Percentiles rank a stretch among this genome's conserved stretches.
phyloP scores from a whole-genome alignment of 2,329 filamentous ascomycete genomes.

The Paecilomyces dactylethromorphus region DNA sequence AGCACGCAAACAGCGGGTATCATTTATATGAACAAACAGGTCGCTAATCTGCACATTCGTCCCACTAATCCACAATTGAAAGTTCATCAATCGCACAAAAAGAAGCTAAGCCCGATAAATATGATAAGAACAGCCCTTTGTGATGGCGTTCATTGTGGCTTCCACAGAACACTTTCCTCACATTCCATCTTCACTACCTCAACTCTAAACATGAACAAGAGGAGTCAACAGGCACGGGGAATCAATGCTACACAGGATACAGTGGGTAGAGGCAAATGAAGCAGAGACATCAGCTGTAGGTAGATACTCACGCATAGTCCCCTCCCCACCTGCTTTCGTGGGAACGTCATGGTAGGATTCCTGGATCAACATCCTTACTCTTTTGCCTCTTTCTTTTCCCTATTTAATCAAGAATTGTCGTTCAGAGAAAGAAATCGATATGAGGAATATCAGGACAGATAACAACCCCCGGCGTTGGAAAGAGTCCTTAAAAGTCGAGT shows the following conservation, averaged over 20 bases:
- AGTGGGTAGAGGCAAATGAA: no score
- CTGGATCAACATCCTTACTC: conserved; percentile 49
- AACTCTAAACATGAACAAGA: background rate
- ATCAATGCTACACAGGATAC: conserved; percentile 1
- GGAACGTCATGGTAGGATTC: conserved; percentile 55
- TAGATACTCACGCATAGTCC: conserved; percentile 46
- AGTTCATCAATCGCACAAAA: background rate
- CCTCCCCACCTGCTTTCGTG: conserved; percentile 51
- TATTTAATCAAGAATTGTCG: background rate
- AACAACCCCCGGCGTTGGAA: no score
- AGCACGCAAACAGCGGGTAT: background rate
- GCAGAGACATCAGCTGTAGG: no score
- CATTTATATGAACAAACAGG: background rate
- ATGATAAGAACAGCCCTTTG: background rate
- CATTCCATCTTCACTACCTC: background rate
- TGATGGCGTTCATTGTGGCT: no score
- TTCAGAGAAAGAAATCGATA: no score
- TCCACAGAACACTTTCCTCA: no score
- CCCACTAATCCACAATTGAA: background rate
- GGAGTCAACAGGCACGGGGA: background rate
- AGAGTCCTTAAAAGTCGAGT: background rate
- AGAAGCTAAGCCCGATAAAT: background rate
- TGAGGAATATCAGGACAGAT: background rate
- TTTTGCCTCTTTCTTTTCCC: background rate
- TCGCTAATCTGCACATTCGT: background rate